Conservation (phyloP, 108 stramenopile genomes). For the Cyclotella atomus region DNA sequence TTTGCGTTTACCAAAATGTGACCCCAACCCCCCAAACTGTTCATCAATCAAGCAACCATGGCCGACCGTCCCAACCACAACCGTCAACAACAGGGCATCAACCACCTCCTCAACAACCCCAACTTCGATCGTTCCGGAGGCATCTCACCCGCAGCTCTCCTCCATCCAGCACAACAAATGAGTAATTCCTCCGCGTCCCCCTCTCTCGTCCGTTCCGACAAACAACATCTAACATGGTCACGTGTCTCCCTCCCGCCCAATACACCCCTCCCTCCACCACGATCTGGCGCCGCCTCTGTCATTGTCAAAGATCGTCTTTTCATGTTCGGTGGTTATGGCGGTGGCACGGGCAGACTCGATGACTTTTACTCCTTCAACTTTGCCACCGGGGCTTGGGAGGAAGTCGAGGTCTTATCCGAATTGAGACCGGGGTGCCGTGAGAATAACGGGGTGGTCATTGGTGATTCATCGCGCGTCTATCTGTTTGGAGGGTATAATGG, state of each 20-base stretch:
- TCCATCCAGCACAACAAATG: no score
- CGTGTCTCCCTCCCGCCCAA: constrained; percentile 20
- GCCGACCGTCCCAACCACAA: constrained; percentile 2
- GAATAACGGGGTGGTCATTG: constrained; percentile 85
- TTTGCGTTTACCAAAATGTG: no score
- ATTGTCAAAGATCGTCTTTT: constrained; percentile 82
- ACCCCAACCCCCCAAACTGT: no score
- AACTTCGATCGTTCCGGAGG: constrained; percentile 4
- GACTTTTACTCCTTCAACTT: constrained; percentile 90
- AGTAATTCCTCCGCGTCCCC: background rate
- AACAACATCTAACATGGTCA: constrained; percentile 42
- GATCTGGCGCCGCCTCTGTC: constrained; percentile 89
- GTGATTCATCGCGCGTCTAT: constrained; percentile 74
- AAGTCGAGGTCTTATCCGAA: constrained; percentile 68
- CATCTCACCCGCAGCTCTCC: constrained; percentile 1
- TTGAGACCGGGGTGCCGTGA: constrained; percentile 84
- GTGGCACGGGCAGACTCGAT: constrained; percentile 87
- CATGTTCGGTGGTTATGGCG: constrained; percentile 85
- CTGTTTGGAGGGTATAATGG: constrained; percentile 94
- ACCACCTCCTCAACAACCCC: constrained; percentile 5
- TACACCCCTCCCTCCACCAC: constrained; percentile 70
- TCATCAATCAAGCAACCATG: no score
- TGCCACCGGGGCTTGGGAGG: constrained; percentile 65
- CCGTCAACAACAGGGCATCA: background rate
- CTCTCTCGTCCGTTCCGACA: background rate